Percentiles rank a stretch among this genome's conserved stretches.
Conservation (phyloP, 345 rosid genomes). For the Psidium guajava region DNA sequence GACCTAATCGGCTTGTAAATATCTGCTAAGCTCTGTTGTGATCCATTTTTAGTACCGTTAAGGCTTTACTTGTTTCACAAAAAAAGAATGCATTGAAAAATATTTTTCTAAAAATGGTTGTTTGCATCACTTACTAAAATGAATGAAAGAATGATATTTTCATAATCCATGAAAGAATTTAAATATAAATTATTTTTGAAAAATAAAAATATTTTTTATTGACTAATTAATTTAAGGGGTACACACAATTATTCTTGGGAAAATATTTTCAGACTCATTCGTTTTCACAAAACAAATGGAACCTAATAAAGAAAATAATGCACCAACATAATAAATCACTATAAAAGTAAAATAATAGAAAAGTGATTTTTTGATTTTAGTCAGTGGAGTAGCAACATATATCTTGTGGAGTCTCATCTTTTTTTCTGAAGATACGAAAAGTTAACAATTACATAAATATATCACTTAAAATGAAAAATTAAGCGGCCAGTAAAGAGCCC, state of each 20-base stretch:
- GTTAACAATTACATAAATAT: too few species aligned
- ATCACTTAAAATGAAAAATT: neutral
- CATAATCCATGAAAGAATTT: neutral
- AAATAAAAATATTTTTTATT: too few species aligned
- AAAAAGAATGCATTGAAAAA: too few species aligned
- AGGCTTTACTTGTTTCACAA: too few species aligned
- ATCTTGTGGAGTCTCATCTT: neutral
- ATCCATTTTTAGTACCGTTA: neutral
- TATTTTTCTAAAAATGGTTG: neutral
- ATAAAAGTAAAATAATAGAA: neutral
- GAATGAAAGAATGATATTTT: too few species aligned
- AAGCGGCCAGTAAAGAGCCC: neutral
- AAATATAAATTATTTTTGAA: too few species aligned
- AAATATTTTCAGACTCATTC: too few species aligned
- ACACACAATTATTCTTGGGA: too few species aligned
- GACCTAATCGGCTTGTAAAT: rapidly evolving
- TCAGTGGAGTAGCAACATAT: neutral
- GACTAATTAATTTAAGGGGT: neutral
- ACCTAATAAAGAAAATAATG: neutral
- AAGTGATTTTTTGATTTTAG: neutral
- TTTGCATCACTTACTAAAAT: too few species aligned
- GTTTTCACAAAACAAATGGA: too few species aligned
- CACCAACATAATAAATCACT: rapidly evolving
- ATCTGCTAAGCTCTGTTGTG: neutral
- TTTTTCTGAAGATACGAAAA: neutral